Base-by-base conservation (phyloP, 225 moss, liverwort and hornwort genomes). In the Bryum argenteum region DNA sequence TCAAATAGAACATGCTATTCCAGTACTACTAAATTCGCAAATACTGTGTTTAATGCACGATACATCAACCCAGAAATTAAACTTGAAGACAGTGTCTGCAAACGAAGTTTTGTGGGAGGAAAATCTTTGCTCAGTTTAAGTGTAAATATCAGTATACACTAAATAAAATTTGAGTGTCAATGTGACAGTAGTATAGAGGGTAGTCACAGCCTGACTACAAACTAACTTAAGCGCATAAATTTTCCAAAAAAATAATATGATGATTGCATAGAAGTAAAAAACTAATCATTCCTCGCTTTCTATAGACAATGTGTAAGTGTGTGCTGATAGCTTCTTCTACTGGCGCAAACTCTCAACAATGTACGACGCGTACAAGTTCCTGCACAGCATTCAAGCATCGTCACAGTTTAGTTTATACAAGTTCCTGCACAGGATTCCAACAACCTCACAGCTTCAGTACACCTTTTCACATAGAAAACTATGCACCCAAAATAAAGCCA, bases 311-410 rank as follows among this genome's bases (percentile, higher is more conserved):
- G 33, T 33, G 33, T 64, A 63, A 59, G 53, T 52, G 9, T 24
- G 67, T 26, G 42, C 19, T 72, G 41, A 67, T 6, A 33, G 66
- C 61, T 61, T 11, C 61, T 61, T 11, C 55, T 86, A 91, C 76
- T 87, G 89, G 33, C 91, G 86, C 78, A 96, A 89, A 74, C 93
- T 96, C 83, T 96, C 89, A 75, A 96, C 95, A 73, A 96, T 89
- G 65, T 93, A 96, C 21, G 91, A 89, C 17, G 95, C 95, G 52
- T 93, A 96, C 73, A 96, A 74, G 48, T 96, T 87, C 95, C 93
- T 95, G 91, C 61, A 78, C 13, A 59, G 0, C 1, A 53, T 78
- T 60, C 28, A 61, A 61, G 72, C 54, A 77, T 26, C 16, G 40
- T 0, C 11, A 12, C 26, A 15, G 42, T 3, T 75, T 37, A 65